These are phyloP conservation scores for Aspergillus tanneri DNA, from an alignment of 2,329 filamentous ascomycete genomes.

Conservation along the genomic window DNA sequence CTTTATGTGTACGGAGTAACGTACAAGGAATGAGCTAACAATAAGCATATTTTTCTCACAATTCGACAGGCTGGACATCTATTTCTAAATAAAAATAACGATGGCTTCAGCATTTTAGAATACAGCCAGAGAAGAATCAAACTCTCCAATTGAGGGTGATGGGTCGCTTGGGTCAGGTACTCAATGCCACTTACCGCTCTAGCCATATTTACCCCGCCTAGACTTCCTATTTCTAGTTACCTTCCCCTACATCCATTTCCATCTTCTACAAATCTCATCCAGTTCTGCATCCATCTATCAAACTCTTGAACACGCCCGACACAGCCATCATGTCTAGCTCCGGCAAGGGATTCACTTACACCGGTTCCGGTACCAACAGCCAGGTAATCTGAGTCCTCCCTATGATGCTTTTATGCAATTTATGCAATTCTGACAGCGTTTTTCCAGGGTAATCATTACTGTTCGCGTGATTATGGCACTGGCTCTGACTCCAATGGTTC, in stretches of 20 bases:
- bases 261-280: background rate
- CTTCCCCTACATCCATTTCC: background rate
- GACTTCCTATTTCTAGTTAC: background rate
- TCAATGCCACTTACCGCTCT: no score
- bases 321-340: constrained; percentile 18
- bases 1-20: no score
- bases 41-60: no score
- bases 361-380: constrained; percentile 59
- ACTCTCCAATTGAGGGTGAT: no score
- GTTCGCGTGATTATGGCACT: constrained; percentile 62
- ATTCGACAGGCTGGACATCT: no score
- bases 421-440: background rate
- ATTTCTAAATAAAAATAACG: no score
- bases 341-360: constrained; percentile 40
- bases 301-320: background rate
- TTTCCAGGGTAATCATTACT: constrained; percentile 67
- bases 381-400: constrained; percentile 49
- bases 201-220: no score
- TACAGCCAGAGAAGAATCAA: no score
- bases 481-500: constrained; percentile 54
- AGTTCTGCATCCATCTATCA: background rate
- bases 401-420: background rate
- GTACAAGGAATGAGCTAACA: no score
- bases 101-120: no score
- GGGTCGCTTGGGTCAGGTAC: no score